phyloP scores from a whole-genome alignment of 73 alveolate species.

The Paramecium caudatum region DNA sequence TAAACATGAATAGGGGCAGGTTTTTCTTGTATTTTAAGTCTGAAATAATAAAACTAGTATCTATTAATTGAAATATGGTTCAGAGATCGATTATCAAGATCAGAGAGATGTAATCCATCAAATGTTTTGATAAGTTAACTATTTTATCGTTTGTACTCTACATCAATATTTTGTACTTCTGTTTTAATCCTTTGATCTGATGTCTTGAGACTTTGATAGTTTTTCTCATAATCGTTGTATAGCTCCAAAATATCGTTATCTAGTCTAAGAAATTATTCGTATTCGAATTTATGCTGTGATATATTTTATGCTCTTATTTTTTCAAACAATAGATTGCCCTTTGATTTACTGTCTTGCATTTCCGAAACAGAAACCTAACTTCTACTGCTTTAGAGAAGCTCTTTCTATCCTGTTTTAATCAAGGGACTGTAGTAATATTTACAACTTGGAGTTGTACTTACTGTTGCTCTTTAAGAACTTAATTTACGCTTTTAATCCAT shows the following conservation, averaged over 20 bases:
- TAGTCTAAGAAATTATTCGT: background rate
- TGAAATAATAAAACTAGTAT: conserved; percentile 54
- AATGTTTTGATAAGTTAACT: conserved; percentile 19
- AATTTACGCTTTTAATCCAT: conserved; percentile 23
- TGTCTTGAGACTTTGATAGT: conserved; percentile 39
- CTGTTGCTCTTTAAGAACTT: background rate
- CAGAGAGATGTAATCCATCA: conserved; percentile 44
- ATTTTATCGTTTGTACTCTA: conserved; percentile 15
- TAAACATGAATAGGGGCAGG: conserved; percentile 15
- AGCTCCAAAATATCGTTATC: conserved; percentile 10
- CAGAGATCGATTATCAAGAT: background rate
- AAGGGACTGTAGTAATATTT: background rate
- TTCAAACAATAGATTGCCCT: conserved; percentile 9
- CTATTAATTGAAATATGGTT: conserved; percentile 37
- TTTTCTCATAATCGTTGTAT: conserved; percentile 55
- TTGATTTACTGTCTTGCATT: conserved; percentile 17
- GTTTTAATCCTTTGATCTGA: background rate
- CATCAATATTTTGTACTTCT: background rate
- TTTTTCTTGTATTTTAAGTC: conserved; percentile 20
- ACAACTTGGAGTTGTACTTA: background rate
- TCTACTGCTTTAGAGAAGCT: background rate
- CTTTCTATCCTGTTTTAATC: background rate
- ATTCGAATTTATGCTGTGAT: background rate
- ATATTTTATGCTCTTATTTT: conserved; percentile 10
- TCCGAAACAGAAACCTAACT: conserved; percentile 27